These are phyloP conservation scores for Claviceps purpurea DNA, from an alignment of 2,329 filamentous ascomycete genomes.

Conservation along the genomic window DNA sequence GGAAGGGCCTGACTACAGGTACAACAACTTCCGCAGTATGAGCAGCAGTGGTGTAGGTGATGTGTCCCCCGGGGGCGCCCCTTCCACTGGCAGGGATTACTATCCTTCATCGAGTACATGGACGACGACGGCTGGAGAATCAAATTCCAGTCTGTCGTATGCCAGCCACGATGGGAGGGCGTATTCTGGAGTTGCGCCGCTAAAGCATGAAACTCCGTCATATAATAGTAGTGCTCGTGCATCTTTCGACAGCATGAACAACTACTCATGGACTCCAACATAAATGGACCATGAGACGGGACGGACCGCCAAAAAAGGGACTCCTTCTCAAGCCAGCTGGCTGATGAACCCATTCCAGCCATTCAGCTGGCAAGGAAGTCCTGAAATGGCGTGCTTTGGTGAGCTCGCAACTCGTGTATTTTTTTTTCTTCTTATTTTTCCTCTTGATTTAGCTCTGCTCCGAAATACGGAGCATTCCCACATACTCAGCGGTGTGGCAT, in stretches of 20 bases:
- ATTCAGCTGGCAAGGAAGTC: neutral
- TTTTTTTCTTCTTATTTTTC: neutral
- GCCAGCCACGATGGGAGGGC: constrained; percentile 25
- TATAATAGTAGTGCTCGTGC: constrained; percentile 27
- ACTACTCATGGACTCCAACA: constrained; percentile 45
- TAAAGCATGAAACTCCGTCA: constrained; percentile 24
- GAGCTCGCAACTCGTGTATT: neutral
- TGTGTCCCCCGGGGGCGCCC: constrained; percentile 16
- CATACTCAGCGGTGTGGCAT: neutral
- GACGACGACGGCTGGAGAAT: constrained; percentile 37
- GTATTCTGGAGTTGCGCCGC: constrained; percentile 13
- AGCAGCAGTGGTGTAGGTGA: constrained; percentile 18
- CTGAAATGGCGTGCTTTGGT: neutral
- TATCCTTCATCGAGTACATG: constrained; percentile 38
- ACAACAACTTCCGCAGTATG: constrained; percentile 29
- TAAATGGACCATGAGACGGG: constrained; percentile 12
- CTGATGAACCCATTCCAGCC: neutral
- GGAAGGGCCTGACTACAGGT: constrained; percentile 43
- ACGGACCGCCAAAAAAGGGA: neutral
- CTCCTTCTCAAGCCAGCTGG: neutral
- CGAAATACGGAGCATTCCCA: neutral
- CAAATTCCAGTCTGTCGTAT: constrained; percentile 31
- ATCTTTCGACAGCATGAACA: constrained; percentile 36
- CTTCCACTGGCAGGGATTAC: constrained; percentile 32
- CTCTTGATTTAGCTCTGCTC: neutral